Percentiles rank a stretch among this genome's conserved stretches.
These are phyloP conservation scores for Fusarium nygamai DNA, from an alignment of 2,329 filamentous ascomycete genomes.

Conservation along the genomic window DNA sequence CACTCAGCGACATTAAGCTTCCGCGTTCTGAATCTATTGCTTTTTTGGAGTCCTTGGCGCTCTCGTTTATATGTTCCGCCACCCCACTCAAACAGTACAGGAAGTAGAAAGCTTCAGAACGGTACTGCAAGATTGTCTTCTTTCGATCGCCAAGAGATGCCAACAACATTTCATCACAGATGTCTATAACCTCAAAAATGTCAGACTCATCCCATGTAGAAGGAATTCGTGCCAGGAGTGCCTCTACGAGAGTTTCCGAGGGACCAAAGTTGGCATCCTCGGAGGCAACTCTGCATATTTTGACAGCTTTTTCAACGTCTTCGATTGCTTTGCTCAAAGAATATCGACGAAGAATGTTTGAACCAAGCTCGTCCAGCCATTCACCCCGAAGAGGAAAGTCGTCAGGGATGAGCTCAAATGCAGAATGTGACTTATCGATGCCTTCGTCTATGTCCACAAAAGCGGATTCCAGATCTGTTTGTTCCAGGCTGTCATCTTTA, in stretches of 20 bases:
- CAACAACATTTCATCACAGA: background rate
- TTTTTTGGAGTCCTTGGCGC: background rate
- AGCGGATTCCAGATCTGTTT: rapidly evolving
- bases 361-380: background rate
- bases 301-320: background rate
- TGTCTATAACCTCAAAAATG: background rate
- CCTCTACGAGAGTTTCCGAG: background rate
- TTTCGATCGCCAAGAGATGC: background rate
- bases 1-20: background rate
- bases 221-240: background rate
- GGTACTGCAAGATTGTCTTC: background rate
- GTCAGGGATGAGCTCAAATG: background rate
- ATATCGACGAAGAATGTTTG: background rate
- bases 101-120: background rate
- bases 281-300: rapidly evolving
- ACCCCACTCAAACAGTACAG: background rate
- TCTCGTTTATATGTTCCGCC: background rate
- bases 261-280: background rate
- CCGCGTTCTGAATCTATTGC: background rate
- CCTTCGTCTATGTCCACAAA: background rate
- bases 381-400: background rate
- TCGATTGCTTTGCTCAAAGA: background rate
- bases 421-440: background rate
- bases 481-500: rapidly evolving
- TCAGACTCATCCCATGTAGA: background rate